A percentile compares a stretch with the other conserved stretches of the same genome.
Conservation (phyloP, 2,329 filamentous ascomycete genomes). For the Ophiostoma montium region DNA sequence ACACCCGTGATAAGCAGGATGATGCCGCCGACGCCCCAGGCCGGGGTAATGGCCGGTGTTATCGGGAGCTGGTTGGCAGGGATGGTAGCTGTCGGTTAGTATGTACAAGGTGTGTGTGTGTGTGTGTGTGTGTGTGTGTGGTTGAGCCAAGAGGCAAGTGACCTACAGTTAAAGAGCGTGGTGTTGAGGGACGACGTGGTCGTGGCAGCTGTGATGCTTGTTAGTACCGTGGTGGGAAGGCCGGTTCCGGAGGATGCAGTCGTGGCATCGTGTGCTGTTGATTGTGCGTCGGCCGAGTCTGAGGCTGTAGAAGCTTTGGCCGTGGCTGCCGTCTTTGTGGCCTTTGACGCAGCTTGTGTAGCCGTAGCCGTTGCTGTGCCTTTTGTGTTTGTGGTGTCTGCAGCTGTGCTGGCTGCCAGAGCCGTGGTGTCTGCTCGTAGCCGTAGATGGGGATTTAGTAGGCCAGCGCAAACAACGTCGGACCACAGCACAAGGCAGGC, state of each 20-base stretch:
- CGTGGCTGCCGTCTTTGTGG: neutral
- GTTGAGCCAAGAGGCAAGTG: no score
- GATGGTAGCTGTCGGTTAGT: conserved; percentile 27
- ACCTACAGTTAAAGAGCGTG: conserved; percentile 18
- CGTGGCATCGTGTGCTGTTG: neutral
- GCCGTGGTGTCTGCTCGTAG: conserved; percentile 7
- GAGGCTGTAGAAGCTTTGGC: neutral
- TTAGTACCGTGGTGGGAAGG: neutral
- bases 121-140: no score
- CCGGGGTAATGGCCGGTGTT: conserved; percentile 62
- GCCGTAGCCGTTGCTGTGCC: neutral
- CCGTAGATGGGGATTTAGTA: conserved; percentile 8
- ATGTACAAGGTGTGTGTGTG: neutral
- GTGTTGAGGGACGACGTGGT: conserved; percentile 11
- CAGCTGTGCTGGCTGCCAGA: neutral
- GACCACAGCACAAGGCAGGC: conserved; percentile 11
- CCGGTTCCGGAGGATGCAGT: neutral
- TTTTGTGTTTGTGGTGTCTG: neutral
- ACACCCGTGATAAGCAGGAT: conserved; percentile 62
- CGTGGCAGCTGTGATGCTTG: conserved; percentile 1
- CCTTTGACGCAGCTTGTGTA: neutral
- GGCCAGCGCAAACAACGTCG: conserved; percentile 11
- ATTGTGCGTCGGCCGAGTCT: no score
- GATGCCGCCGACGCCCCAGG: conserved; percentile 63
- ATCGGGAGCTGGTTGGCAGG: conserved; percentile 50